Evolutionary conservation across 495 filamentous ascomycete species (phyloP), one percentile per base, ranked within the genome.

Genomic region (Penicillium lividum): DNA sequence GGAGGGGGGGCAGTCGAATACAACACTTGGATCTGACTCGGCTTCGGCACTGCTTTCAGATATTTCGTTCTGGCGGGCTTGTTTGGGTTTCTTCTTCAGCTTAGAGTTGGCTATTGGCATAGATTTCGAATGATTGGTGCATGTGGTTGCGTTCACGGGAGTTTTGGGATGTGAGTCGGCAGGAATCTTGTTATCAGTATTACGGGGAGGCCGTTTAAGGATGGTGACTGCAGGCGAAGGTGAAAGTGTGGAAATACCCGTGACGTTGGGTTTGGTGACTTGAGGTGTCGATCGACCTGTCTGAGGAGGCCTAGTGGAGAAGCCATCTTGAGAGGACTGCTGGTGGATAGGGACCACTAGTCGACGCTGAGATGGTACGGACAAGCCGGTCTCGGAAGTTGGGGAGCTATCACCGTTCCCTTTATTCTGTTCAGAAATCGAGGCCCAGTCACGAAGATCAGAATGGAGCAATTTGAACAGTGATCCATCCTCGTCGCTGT

Each of bases 1-100:
- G 9, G 56, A 44, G 11, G 63, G 44, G 7, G 68, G 62, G 18
- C 51, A 66, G 45, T 78, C 75, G 50, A 78, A 75, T 3, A 80
- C 43, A 38, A 67, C 62, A 34, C 62, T 68, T 1, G 64, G 61
- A 57, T 77, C 76, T 8, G 73, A 80, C 6, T 76, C 73, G 16
- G 55, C 58, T 31, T 64, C 67, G 2, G 64, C 58, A 60, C 63
- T 73, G 25, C 61, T 70, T 45, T 77, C 75, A 0, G 73, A 70
- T n/a, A 42, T 59, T 7, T 47, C 7, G 64, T 45, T 51, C 50
- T 22, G 11, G 25, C 18, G 29, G 28, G 22, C 18, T 5, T 40
- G 40, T 40, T 40, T 11, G 0, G 25, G 10, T 25, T 28, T 52
- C 11, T 47, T 47, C 4, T 27, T 27, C 22, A 8, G 25, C 10